A percentile compares a stretch with the other conserved stretches of the same genome.
These are phyloP conservation scores for Fusarium sp. DNA, from an alignment of 2,329 filamentous ascomycete genomes.

Conservation along the genomic window DNA sequence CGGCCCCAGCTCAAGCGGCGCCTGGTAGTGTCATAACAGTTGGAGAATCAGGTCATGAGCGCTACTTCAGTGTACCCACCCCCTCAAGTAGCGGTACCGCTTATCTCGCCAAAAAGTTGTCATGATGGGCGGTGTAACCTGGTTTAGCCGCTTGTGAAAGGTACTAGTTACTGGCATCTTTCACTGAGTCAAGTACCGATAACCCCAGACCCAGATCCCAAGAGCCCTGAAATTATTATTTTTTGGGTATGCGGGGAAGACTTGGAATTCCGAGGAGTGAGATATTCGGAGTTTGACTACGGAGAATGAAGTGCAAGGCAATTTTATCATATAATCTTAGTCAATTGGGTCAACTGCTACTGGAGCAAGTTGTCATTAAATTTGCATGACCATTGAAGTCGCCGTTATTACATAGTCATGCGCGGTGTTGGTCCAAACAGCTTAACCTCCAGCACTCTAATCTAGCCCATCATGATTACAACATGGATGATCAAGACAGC, in stretches of 20 bases:
- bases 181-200: slow-evolving; percentile 36
- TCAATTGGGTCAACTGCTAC: background rate
- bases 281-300: slow-evolving; percentile 16
- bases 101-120: slow-evolving; percentile 18
- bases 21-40: slow-evolving; percentile 22
- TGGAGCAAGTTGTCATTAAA: background rate
- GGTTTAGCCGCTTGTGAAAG: background rate
- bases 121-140: background rate
- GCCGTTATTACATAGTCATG: background rate
- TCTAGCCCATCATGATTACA: slow-evolving; percentile 7
- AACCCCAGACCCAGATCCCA: slow-evolving; percentile 13
- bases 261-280: slow-evolving; percentile 23
- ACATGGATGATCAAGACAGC: background rate
- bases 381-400: background rate
- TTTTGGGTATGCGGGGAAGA: slow-evolving; percentile 22
- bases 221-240: background rate
- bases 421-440: background rate
- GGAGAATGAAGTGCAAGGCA: slow-evolving; percentile 9
- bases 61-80: slow-evolving; percentile 1
- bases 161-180: background rate
- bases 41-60: slow-evolving; percentile 27
- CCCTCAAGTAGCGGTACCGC: background rate
- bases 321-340: slow-evolving; percentile 14
- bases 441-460: background rate
- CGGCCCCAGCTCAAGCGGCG: slow-evolving; percentile 22